Conservation (phyloP, 768 basidiomycete species). For the Trametes cingulata region DNA sequence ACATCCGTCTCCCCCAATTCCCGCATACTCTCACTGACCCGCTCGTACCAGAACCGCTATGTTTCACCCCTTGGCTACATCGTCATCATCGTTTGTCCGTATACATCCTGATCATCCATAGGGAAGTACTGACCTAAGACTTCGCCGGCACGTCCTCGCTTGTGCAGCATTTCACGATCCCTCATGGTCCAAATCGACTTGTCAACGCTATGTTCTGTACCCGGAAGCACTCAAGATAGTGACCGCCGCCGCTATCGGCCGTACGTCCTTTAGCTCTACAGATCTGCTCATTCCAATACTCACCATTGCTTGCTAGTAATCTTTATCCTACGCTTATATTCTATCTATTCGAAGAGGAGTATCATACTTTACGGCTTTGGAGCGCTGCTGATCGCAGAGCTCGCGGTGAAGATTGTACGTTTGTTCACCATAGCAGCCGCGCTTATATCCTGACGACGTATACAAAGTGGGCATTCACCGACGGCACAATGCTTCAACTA, state of each 20-base stretch:
- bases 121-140: too few relatives aligned
- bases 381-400: conserved; percentile 20
- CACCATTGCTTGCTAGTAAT: conserved; percentile 19
- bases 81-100: conserved; percentile 30
- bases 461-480: conserved; percentile 30
- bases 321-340: conserved; percentile 29
- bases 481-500: conserved; percentile 25
- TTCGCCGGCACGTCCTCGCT: background rate
- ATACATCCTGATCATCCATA: too few relatives aligned
- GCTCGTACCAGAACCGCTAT: conserved; percentile 28
- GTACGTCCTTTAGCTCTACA: conserved; percentile 9
- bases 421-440: too few relatives aligned
- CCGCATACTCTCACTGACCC: background rate
- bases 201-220: conserved; percentile 26
- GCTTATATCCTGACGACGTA: background rate
- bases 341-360: conserved; percentile 26
- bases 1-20: too few relatives aligned
- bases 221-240: conserved; percentile 30
- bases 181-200: conserved; percentile 21
- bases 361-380: conserved; percentile 20
- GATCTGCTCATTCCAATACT: background rate
- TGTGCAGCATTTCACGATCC: conserved; percentile 24
- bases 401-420: conserved; percentile 29
- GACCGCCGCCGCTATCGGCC: conserved; percentile 23
- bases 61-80: conserved; percentile 29